Evolutionary conservation across 805 yeast species (phyloP), one percentile per base, ranked within the genome.

Genomic region (Ogataea paraovalis): DNA sequence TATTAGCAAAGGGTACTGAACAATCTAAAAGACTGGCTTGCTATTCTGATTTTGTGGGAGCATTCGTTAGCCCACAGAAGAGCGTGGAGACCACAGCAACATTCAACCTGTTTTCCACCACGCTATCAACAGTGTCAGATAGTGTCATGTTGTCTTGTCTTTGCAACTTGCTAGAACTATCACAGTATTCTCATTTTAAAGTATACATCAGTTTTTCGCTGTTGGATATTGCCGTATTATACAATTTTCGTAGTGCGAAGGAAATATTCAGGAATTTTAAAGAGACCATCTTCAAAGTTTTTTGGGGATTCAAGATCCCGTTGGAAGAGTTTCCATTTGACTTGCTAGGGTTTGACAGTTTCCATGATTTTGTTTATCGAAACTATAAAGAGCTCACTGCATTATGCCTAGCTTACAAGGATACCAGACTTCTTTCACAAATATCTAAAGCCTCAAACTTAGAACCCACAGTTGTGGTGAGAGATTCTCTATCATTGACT

Each of bases 111-210:
- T 71, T 74, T 49, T 66, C 72, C 47, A 54, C 68, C 2, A 25
- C 33, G 1, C 41, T 75, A 7, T 62, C 77, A 1, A 41, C 50
- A 9, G 42, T 61, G 4, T 66, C 74, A 1, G 58, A 64, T 5
- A 59, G 59, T 12, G 41, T 74, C 4, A 51, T 68, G 33, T 48
- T 68, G 9, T 63, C 73, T 1, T 61, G 70, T 4, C 45, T 75
- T 9, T 70, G 70, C 55, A 74, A 70, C 49, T 54, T 78, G 39
- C 52, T 76, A 5, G 79, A 76, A 47, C 63, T 70, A 33, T 62
- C 74, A 0, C 58, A 59, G 18, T 68, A 65, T 44, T 45, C 52
- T 2, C 62, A 61, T 38, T 61, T 73, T 37, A 45, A 48, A 20
- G 56, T 65, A 0, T 74, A 70, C 50, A 48, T 74, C 13, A 48